Evolutionary conservation across 345 rosid species (phyloP).

Genomic region (Salix suchowensis): DNA sequence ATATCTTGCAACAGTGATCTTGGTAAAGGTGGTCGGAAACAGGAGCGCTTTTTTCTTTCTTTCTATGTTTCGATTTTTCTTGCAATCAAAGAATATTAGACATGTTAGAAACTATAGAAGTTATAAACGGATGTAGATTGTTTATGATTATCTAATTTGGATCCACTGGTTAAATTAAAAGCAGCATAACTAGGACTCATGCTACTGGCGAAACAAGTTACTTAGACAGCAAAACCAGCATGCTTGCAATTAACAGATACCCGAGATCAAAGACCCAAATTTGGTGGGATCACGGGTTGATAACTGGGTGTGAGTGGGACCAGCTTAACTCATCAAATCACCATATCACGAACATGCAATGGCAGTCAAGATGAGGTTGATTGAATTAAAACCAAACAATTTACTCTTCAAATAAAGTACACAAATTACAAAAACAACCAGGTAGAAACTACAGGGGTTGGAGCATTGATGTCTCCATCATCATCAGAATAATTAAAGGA

Average conservation of each 20-base stretch:
- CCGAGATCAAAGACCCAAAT: too few species aligned
- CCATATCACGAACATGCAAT: neutral
- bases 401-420: neutral
- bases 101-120: neutral
- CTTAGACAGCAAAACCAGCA: neutral
- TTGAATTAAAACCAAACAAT: neutral
- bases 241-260: neutral
- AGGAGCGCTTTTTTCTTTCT: neutral
- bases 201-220: neutral
- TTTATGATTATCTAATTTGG: neutral
- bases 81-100: neutral
- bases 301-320: neutral
- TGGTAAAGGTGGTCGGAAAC: neutral
- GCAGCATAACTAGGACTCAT: neutral
- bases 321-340: neutral
- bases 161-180: neutral
- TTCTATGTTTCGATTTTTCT: neutral
- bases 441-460: conserved; percentile 33
- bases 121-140: neutral
- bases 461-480: conserved; percentile 17
- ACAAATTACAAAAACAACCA: conserved; percentile 17
- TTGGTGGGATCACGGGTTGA: neutral
- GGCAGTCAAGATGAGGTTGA: neutral
- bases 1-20: neutral
- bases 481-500: conserved; percentile 43